Evolutionary conservation across 2,329 filamentous ascomycete genomes (phyloP), one percentile per base, ranked within the genome.

Genomic region (Podosphaera xanthii): DNA sequence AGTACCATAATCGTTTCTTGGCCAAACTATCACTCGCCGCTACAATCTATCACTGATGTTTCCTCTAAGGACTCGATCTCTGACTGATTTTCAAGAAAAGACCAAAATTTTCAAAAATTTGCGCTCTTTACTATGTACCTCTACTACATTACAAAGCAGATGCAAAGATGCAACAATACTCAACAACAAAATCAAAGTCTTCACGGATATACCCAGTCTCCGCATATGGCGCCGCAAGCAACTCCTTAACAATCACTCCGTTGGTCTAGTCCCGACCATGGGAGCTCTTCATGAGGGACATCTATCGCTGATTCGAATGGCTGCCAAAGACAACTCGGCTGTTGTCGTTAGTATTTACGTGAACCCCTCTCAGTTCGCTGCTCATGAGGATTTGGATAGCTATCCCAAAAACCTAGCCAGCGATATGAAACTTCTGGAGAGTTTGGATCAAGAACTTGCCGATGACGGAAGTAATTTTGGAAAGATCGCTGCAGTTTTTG

Each of bases 221-320:
- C 86, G 87, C 46, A 71, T 76, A 65, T 85, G 84, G 75, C 82
- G 88, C 42, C 77, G 74, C 31, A 77, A 81, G 48, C 80, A 89
- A 61, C 72, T 81, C 42, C 72, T 81, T 61, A 76, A 82, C 67
- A 79, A 84, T 65, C 80, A 84, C 60, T 83, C 82, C 52, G 82
- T 98, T 60, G 88, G 86, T 61, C 81, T 98, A 35, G 89, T 98
- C 42, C 92, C 92, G 1, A 98, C 92, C 38, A 97, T 98, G 92
- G 92, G 92, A 62, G 92, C 92, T 57, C 78, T 98, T n/a, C 92
- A 98, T 71, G 79, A 82, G 59, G 92, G 92, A 48, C 92, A 98
- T 72, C 72, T 95, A 58, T 86, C 86, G 2, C 78, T 98, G 31
- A 85, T 95, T 67, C 85, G 87, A 61, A 79, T 83, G 65, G 92